Evolutionary conservation across 2,329 filamentous ascomycete species (phyloP), one percentile per base, ranked within the genome.

Genomic region (Cytospora piceae): DNA sequence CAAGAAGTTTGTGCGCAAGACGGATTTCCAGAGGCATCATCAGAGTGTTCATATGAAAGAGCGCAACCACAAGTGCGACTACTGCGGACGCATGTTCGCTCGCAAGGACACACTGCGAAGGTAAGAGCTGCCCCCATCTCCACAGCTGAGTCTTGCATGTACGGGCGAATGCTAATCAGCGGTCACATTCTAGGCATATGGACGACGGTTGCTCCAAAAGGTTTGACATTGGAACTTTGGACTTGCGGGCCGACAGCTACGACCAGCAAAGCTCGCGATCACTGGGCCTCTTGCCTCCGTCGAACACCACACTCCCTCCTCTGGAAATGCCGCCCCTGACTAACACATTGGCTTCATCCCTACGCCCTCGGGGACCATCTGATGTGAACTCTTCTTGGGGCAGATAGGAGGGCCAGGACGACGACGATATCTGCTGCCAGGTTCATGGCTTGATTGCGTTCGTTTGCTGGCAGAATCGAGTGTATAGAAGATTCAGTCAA

Each of bases 71-170:
- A 82, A 82, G 66, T 96, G 92, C 73, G 83, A 87, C 67, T 87
- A 88, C 67, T 96, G 92, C 73, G 83, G 84, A 37, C 83, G 87
- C 62, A 82, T 84, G 52, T 96, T 96, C 79, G 88, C 91, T 31
- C 85, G 92, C 54, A 93, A 93, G 75, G 92, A 96, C 72, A 95
- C 92, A 1, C 81, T 95, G n/a, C 80, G 88, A 77, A 90, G 92
- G 91, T 92, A 78, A 77, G 82, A 68, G 34, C 5, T 12, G 8
- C 42, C 53, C 52, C 24, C 32, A 29, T 14, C 22, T 27, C n/a
- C 51, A 24, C 53, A 37, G 53, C 58, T 20, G 32, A 15, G 20
- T 2, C 2, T 6, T n/a, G 15, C 4, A 42, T 31, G 24, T 31
- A 42, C 20, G 15, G 20, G 24, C 5, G 17, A 14, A 52, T 54